These are phyloP conservation scores for Rhizopus microsporus DNA, from an alignment of 371 early-diverging fungal species.

Conservation along the genomic window DNA sequence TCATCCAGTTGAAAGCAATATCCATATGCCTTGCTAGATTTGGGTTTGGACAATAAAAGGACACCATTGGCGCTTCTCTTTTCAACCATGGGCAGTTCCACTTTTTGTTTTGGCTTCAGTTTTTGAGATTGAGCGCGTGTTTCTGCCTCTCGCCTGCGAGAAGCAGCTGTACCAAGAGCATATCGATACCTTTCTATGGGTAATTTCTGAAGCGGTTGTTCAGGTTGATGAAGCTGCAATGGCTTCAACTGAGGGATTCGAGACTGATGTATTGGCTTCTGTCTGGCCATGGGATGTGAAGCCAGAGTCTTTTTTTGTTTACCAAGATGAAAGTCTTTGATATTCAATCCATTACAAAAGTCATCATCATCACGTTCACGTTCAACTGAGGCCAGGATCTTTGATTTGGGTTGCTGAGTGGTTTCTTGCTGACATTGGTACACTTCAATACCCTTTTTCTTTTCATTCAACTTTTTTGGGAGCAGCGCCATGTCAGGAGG, in stretches of 20 bases:
- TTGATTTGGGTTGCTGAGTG: background rate
- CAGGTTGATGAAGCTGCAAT: background rate
- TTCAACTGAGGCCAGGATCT: constrained; percentile 1
- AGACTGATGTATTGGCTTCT: background rate
- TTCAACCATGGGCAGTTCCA: background rate
- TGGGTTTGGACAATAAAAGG: constrained; percentile 23
- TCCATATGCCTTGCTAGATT: constrained; percentile 16
- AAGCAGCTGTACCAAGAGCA: constrained; percentile 2
- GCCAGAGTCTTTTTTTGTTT: background rate
- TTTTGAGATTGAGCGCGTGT: constrained; percentile 1
- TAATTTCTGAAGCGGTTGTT: background rate
- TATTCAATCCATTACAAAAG: constrained; percentile 28
- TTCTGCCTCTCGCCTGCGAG: constrained; percentile 8
- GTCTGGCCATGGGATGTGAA: constrained; percentile 1
- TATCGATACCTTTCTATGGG: constrained; percentile 1
- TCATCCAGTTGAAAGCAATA: constrained; percentile 36
- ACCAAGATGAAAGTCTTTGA: constrained; percentile 16
- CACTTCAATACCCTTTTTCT: background rate
- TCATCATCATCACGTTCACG: constrained; percentile 36
- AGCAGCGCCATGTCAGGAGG: constrained; percentile 24
- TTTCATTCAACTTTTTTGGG: constrained; percentile 7
- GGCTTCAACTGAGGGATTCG: background rate
- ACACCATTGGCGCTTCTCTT: constrained; percentile 13
- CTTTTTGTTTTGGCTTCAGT: background rate
- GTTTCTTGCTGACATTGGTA: background rate